Conservation (phyloP, 2,329 filamentous ascomycete species). For the Hypoxylon sp. region DNA sequence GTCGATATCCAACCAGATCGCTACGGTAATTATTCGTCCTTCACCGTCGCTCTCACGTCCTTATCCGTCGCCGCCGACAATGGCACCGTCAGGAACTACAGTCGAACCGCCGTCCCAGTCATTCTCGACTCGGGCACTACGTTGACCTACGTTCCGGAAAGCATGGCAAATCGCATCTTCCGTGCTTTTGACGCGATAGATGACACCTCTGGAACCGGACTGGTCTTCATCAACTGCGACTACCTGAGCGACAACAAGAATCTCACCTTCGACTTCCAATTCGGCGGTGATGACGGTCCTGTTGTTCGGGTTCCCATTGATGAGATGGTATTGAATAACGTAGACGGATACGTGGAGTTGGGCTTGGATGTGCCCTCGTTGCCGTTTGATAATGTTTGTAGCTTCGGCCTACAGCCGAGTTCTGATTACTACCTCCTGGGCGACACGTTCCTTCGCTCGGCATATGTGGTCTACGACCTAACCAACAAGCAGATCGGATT, state of each 20-base stretch:
- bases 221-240: constrained; percentile 60
- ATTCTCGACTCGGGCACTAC: constrained; percentile 79
- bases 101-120: constrained; percentile 58
- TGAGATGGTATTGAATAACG: constrained; percentile 59
- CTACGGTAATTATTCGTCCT: constrained; percentile 57
- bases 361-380: constrained; percentile 51
- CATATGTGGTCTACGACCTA: constrained; percentile 70
- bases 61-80: constrained; percentile 58
- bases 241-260: constrained; percentile 53
- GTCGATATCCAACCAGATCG: constrained; percentile 69
- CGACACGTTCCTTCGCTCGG: constrained; percentile 63
- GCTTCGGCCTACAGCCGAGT: constrained; percentile 67
- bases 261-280: constrained; percentile 58
- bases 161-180: constrained; percentile 60
- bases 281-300: constrained; percentile 57
- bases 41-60: constrained; percentile 58
- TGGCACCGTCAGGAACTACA: constrained; percentile 51
- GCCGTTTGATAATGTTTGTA: constrained; percentile 63
- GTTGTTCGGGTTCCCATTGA: constrained; percentile 54
- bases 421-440: constrained; percentile 61
- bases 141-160: constrained; percentile 73
- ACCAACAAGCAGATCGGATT: constrained; percentile 65
- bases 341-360: constrained; percentile 48
- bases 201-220: constrained; percentile 55
- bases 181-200: constrained; percentile 58